phyloP scores from a whole-genome alignment of 2,329 filamentous ascomycete species.

The Penicillium sp. region DNA sequence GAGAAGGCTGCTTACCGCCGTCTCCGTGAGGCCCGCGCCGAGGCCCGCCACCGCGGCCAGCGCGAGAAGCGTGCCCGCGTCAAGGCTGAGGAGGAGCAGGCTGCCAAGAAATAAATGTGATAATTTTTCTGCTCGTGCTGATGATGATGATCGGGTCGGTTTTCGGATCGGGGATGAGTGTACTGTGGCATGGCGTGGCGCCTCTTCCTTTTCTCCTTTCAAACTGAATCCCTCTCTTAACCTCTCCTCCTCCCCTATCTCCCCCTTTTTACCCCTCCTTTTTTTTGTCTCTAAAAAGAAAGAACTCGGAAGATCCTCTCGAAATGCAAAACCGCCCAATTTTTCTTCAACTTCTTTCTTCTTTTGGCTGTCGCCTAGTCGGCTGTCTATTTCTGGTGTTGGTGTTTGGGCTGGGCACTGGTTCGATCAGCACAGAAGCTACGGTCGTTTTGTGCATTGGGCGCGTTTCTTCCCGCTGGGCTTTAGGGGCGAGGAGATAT shows the following conservation, averaged over 20 bases:
- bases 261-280: slow-evolving; percentile 18
- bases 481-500: slow-evolving; percentile 2
- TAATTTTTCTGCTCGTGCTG: slow-evolving; percentile 36
- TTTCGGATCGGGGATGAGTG: slow-evolving; percentile 39
- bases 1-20: slow-evolving; percentile 86
- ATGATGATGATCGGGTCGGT: slow-evolving; percentile 45
- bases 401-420: slow-evolving; percentile 5
- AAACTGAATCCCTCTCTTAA: slow-evolving; percentile 27
- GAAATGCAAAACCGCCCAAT: slow-evolving; percentile 39
- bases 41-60: slow-evolving; percentile 77
- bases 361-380: neutral
- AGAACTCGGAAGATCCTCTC: slow-evolving; percentile 40
- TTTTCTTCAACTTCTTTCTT: slow-evolving; percentile 27
- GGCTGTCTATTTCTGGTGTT: slow-evolving; percentile 5
- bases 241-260: slow-evolving; percentile 11
- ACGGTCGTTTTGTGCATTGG: neutral
- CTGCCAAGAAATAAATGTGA: slow-evolving; percentile 54
- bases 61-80: slow-evolving; percentile 93
- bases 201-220: slow-evolving; percentile 34
- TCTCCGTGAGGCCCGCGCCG: slow-evolving; percentile 81
- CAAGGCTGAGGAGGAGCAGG: slow-evolving; percentile 68
- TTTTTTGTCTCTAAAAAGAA: slow-evolving; percentile 38
- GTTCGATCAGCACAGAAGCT: neutral
- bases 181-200: slow-evolving; percentile 42
- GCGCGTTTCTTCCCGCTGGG: neutral